A percentile compares a stretch with the other conserved stretches of the same genome.
phyloP scores from a whole-genome alignment of 345 rosid species.

The sweet orange (Citrus sinensis) region DVS_A1.0 CM039162.1:30764001-30764500 shows the following conservation, averaged over 20 bases:
- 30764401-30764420: not conserved
- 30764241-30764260: not conserved
- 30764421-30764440: not conserved
- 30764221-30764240: not conserved
- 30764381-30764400: not conserved
- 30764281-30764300: not conserved
- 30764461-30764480: not conserved
- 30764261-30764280: not conserved
- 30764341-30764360: not conserved
- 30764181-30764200: not conserved
- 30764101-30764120: not conserved
- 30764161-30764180: not conserved
- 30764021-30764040: not conserved
- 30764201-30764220: not conserved
- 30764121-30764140: not conserved
- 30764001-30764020: not conserved
- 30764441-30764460: not conserved
- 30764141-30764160: not conserved
- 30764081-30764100: not conserved
- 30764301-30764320: not conserved
- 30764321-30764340: not conserved
- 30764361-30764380: not conserved
- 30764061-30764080: constrained; percentile 1
- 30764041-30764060: not conserved
- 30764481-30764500: not conserved